These are phyloP conservation scores for Brassica rapa DNA, from an alignment of 345 rosid genomes.

Conservation along the genomic window DNA sequence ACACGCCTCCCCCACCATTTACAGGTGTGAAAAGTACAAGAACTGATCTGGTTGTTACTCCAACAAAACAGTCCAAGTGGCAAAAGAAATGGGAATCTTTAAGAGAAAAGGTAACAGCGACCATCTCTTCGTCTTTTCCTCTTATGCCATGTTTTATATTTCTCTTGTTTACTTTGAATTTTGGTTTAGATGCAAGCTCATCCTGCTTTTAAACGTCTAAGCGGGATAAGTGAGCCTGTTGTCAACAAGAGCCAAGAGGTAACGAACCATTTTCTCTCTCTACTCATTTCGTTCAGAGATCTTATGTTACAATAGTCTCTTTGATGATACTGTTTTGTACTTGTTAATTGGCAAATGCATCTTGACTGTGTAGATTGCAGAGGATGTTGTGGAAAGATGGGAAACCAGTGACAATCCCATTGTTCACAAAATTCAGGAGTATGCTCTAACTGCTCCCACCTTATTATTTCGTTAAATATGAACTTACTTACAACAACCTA, in stretches of 20 bases:
- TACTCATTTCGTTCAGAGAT: background rate
- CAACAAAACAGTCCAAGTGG: conserved; percentile 71
- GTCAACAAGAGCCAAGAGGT: conserved; percentile 94
- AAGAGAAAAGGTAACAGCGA: conserved; percentile 54
- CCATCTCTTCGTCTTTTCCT: conserved; percentile 5
- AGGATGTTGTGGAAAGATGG: conserved; percentile 92
- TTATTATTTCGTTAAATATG: background rate
- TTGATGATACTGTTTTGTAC: background rate
- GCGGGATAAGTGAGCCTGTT: conserved; percentile 85
- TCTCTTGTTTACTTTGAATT: conserved; percentile 7
- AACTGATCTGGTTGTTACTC: conserved; percentile 69
- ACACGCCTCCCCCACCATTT: conserved; percentile 63
- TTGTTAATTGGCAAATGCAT: background rate
- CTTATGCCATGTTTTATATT: background rate
- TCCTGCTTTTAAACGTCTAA: conserved; percentile 67
- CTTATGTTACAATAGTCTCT: background rate
- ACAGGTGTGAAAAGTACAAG: conserved; percentile 74
- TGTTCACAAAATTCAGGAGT: conserved; percentile 98
- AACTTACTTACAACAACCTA: conserved; percentile 10
- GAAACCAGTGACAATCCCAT: conserved; percentile 94
- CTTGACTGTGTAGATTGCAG: conserved; percentile 68
- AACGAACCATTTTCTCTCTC: conserved; percentile 2
- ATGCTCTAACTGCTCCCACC: conserved; percentile 30
- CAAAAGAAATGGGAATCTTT: conserved; percentile 76
- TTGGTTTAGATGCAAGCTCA: conserved; percentile 66